These are phyloP conservation scores for Botrytis porri DNA, from an alignment of 2,329 filamentous ascomycete species.

Conservation along the genomic window DNA sequence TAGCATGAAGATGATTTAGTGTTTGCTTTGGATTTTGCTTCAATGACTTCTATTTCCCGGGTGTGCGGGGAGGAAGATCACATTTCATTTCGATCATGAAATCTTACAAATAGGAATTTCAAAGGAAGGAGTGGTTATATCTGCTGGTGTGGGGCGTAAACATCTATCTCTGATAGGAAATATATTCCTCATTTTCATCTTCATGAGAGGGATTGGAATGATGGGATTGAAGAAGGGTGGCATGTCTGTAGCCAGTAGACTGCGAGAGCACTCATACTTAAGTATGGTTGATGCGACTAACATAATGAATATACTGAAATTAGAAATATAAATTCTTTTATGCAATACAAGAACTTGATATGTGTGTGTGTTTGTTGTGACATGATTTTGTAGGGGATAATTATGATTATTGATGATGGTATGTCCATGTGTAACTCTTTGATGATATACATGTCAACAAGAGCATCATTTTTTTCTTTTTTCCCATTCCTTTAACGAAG, in stretches of 20 bases:
- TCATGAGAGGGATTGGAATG: background rate
- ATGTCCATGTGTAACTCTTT: background rate
- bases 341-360: background rate
- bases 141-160: slow-evolving; percentile 17
- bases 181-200: slow-evolving; percentile 10
- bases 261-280: slow-evolving; percentile 21
- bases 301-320: slow-evolving; percentile 24
- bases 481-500: background rate
- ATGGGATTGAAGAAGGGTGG: slow-evolving; percentile 8
- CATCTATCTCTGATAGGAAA: slow-evolving; percentile 13
- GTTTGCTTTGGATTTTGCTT: slow-evolving; percentile 21
- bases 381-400: background rate
- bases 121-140: slow-evolving; percentile 17
- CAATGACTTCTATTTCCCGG: slow-evolving; percentile 18
- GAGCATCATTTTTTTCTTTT: too few relatives aligned
- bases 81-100: slow-evolving; percentile 21
- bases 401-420: background rate
- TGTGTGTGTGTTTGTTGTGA: background rate
- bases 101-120: slow-evolving; percentile 10
- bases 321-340: slow-evolving; percentile 18
- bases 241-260: slow-evolving; percentile 20
- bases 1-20: slow-evolving; percentile 20
- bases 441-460: background rate
- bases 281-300: slow-evolving; percentile 20
- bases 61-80: slow-evolving; percentile 18